Percentiles rank a stretch among this genome's conserved stretches.
phyloP scores from a whole-genome alignment of 768 basidiomycete species.

The Tulasnella sp. region DNA sequence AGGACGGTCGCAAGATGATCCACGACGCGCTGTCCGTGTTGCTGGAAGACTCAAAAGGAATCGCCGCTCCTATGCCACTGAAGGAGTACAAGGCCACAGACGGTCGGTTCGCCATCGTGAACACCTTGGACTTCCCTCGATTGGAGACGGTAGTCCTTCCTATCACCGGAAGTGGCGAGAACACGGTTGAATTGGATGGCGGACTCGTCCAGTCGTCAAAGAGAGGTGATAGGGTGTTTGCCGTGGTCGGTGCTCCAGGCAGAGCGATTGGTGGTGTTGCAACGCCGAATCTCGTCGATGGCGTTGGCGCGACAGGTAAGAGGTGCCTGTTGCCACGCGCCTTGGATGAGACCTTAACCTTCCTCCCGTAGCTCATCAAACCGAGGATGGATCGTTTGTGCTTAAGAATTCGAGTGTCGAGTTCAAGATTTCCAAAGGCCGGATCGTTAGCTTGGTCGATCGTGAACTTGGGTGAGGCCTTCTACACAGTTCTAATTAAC shows the following conservation, averaged over 20 bases:
- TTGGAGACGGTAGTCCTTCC: constrained; percentile 78
- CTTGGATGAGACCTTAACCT: not conserved
- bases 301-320: constrained; percentile 67
- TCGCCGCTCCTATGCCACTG: constrained; percentile 50
- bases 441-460: constrained; percentile 85
- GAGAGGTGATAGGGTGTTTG: constrained; percentile 67
- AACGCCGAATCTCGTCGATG: constrained; percentile 54
- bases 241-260: constrained; percentile 61
- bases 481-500: not conserved
- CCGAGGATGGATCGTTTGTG: constrained; percentile 66
- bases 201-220: constrained; percentile 66
- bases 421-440: constrained; percentile 76
- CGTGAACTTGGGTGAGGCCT: constrained; percentile 62
- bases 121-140: constrained; percentile 79
- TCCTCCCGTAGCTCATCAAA: constrained; percentile 42
- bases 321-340: not conserved
- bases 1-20: constrained; percentile 66
- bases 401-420: constrained; percentile 71
- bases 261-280: constrained; percentile 45
- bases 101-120: constrained; percentile 66
- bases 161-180: constrained; percentile 48
- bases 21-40: constrained; percentile 75
- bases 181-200: constrained; percentile 48
- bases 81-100: constrained; percentile 42
- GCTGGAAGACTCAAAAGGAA: constrained; percentile 29